A percentile compares a stretch with the other conserved stretches of the same genome.
Conservation (phyloP, 768 basidiomycete genomes). For the Lactarius psammicola region DNA sequence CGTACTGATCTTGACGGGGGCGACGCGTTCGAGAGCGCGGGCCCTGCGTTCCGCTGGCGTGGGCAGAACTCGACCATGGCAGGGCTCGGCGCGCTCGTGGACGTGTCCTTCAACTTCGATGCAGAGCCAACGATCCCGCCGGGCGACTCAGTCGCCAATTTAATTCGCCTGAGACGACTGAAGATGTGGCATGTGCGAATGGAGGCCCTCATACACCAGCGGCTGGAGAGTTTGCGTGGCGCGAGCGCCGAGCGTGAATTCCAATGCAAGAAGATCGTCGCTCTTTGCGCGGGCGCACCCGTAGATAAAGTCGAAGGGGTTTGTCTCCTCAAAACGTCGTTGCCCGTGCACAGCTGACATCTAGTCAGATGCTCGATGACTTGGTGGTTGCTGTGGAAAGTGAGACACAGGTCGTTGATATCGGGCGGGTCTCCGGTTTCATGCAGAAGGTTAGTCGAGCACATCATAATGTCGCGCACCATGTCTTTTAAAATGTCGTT, state of each 20-base stretch:
- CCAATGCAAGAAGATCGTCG: slow-evolving; percentile 89
- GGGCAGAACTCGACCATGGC: slow-evolving; percentile 66
- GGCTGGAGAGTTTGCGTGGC: slow-evolving; percentile 69
- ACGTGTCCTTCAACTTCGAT: slow-evolving; percentile 61
- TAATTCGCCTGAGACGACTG: slow-evolving; percentile 73
- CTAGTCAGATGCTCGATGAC: slow-evolving; percentile 72
- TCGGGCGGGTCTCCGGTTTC: slow-evolving; percentile 83
- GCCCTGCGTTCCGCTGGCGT: slow-evolving; percentile 69
- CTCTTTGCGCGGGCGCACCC: slow-evolving; percentile 82
- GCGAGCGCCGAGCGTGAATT: slow-evolving; percentile 86
- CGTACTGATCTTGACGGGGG: slow-evolving; percentile 49
- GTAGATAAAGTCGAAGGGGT: slow-evolving; percentile 90
- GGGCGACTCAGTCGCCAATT: slow-evolving; percentile 52
- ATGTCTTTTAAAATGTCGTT: neutral
- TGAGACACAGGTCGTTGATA: slow-evolving; percentile 77
- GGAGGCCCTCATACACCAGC: slow-evolving; percentile 67
- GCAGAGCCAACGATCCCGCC: slow-evolving; percentile 70
- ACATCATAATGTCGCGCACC: neutral
- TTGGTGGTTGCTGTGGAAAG: slow-evolving; percentile 87
- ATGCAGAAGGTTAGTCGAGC: slow-evolving; percentile 74
- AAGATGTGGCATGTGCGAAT: slow-evolving; percentile 81
- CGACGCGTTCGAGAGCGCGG: slow-evolving; percentile 41
- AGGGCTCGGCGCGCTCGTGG: slow-evolving; percentile 61
- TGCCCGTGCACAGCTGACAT: slow-evolving; percentile 21
- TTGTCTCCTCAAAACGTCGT: slow-evolving; percentile 34